Evolutionary conservation across 495 filamentous ascomycete species (phyloP).

Genomic region (Penicillium bialowiezense): DNA sequence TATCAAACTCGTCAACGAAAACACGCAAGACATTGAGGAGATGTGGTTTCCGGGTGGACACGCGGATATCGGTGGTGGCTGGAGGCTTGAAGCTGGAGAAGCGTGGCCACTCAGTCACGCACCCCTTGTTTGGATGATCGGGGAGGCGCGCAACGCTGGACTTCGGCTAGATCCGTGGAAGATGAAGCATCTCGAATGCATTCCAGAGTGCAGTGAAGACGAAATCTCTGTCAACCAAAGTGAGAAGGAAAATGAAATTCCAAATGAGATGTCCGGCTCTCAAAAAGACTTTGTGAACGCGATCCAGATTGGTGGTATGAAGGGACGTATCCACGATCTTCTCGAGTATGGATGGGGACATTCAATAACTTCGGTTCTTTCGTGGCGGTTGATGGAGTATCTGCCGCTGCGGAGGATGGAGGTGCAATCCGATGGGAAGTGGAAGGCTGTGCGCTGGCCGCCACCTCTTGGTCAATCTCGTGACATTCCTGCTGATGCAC

Average conservation of each 20-base stretch:
- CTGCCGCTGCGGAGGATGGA: conserved; percentile 73
- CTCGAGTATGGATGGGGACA: conserved; percentile 58
- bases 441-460: conserved; percentile 20
- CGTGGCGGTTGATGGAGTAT: conserved; percentile 73
- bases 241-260: not conserved
- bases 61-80: conserved; percentile 45
- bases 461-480: conserved; percentile 16
- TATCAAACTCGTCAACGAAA: not conserved
- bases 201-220: conserved; percentile 20
- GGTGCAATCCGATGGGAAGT: conserved; percentile 39
- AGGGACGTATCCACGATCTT: conserved; percentile 64
- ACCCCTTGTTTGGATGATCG: conserved; percentile 72
- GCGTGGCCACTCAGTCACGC: conserved; percentile 58
- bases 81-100: conserved; percentile 30
- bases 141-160: conserved; percentile 65
- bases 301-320: conserved; percentile 38
- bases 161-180: conserved; percentile 60
- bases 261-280: not conserved
- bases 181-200: conserved; percentile 53
- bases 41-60: conserved; percentile 42
- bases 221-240: not conserved
- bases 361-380: conserved; percentile 45
- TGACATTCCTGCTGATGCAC: conserved; percentile 16
- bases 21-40: conserved; percentile 29
- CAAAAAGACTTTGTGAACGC: not conserved